Conservation (phyloP, 768 basidiomycete genomes). For the Strobilomyces confusus region DNA sequence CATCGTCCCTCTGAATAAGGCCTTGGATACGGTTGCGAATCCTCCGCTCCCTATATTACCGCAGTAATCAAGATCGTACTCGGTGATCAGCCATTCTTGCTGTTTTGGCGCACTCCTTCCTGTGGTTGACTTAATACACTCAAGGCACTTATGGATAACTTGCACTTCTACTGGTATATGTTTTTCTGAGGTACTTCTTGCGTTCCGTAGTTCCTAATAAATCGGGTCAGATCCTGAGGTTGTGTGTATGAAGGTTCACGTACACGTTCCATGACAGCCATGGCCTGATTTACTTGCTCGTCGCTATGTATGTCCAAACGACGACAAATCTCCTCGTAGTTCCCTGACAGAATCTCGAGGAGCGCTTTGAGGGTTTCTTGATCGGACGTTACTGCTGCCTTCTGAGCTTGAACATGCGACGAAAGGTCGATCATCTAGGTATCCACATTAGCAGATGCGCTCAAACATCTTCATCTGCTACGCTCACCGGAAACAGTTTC, state of each 20-base stretch:
- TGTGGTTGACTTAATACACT: conserved; percentile 1
- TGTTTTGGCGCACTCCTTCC: conserved; percentile 1
- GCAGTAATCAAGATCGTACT: conserved; percentile 26
- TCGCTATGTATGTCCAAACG: background rate
- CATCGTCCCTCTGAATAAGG: background rate
- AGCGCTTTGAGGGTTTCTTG: background rate
- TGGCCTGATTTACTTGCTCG: conserved; percentile 2
- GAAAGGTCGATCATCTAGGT: background rate
- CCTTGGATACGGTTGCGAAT: conserved; percentile 13
- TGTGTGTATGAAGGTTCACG: background rate
- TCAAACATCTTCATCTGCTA: background rate
- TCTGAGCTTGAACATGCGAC: background rate
- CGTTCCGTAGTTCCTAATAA: background rate
- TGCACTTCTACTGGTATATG: background rate
- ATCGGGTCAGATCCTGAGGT: background rate
- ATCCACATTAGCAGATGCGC: background rate
- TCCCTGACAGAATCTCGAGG: background rate
- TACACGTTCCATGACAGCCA: conserved; percentile 4
- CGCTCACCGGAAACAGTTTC: background rate
- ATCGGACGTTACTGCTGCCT: background rate
- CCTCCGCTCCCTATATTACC: conserved; percentile 24
- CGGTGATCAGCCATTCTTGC: conserved; percentile 23
- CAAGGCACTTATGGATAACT: background rate
- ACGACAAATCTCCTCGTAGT: background rate
- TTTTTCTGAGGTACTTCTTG: background rate